phyloP scores from a whole-genome alignment of 2,329 filamentous ascomycete genomes.

The Ceratocystis diversiconidia region DNA sequence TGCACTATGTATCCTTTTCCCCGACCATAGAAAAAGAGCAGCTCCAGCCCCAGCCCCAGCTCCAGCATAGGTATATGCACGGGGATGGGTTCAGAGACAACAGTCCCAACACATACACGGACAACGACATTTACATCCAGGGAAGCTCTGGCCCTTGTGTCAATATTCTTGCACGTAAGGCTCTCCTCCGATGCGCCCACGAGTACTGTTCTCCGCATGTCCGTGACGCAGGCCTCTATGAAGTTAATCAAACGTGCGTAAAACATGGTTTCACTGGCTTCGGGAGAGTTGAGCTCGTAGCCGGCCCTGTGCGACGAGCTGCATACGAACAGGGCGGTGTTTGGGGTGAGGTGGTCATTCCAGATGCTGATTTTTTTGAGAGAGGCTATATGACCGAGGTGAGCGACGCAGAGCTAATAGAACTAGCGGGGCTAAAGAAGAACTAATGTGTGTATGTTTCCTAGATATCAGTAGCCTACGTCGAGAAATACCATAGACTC shows the following conservation, averaged over 20 bases:
- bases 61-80: not conserved
- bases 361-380: conserved; percentile 14
- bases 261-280: not conserved
- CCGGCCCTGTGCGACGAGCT: conserved; percentile 6
- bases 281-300: not conserved
- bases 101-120: not conserved
- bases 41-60: not conserved
- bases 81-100: not conserved
- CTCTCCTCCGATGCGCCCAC: conserved; percentile 24
- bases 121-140: not conserved
- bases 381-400: conserved; percentile 14
- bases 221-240: conserved; percentile 20
- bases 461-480: conserved; percentile 28
- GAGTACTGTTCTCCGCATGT: conserved; percentile 26
- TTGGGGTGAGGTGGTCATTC: conserved; percentile 12
- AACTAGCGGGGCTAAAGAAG: not conserved
- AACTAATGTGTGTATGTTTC: not conserved
- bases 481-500: not conserved
- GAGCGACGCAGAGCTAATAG: not conserved
- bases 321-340: conserved; percentile 6
- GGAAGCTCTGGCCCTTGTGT: not conserved
- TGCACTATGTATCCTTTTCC: conserved; percentile 10
- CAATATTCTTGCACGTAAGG: conserved; percentile 7
- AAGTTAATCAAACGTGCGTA: conserved; percentile 29
- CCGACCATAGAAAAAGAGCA: not conserved